These are phyloP conservation scores for Prorocentrum cordatum DNA, from an alignment of 169 alveolate species.

Conservation along the genomic window DNA sequence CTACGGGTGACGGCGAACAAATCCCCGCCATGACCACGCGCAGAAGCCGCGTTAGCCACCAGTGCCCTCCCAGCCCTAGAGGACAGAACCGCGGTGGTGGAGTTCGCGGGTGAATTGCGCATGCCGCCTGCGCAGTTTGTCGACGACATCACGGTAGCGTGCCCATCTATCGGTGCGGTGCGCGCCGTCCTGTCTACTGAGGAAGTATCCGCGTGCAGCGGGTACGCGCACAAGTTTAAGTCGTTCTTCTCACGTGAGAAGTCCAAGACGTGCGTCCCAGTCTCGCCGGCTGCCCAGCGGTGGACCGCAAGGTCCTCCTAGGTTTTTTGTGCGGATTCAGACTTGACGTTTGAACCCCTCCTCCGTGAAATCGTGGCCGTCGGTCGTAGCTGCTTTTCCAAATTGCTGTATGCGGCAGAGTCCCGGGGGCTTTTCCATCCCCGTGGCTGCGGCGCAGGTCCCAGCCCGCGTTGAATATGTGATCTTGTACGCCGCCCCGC, in stretches of 20 bases:
- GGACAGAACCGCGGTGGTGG: too few relatives aligned
- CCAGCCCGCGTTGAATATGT: neutral
- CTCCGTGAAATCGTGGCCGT: neutral
- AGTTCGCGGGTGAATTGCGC: too few relatives aligned
- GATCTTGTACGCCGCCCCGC: neutral
- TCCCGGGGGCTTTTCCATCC: neutral
- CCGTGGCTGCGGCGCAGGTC: neutral
- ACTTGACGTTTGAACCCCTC: neutral
- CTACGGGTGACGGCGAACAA: neutral
- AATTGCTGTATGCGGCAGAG: neutral
- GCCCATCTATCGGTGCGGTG: neutral
- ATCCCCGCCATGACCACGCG: too few relatives aligned
- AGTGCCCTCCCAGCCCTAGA: too few relatives aligned
- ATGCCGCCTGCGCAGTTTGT: too few relatives aligned
- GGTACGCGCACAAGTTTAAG: neutral
- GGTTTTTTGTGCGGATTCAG: neutral
- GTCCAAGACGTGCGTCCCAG: neutral
- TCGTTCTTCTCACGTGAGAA: neutral
- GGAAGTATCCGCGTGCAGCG: neutral
- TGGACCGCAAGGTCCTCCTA: neutral
- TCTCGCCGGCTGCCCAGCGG: neutral
- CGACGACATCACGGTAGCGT: neutral
- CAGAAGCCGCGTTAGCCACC: too few relatives aligned
- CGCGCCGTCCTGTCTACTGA: neutral
- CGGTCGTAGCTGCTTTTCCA: neutral